A percentile compares a stretch with the other conserved stretches of the same genome.
Conservation (phyloP, 345 rosid genomes). For the Sonneratia caseolaris region DNA sequence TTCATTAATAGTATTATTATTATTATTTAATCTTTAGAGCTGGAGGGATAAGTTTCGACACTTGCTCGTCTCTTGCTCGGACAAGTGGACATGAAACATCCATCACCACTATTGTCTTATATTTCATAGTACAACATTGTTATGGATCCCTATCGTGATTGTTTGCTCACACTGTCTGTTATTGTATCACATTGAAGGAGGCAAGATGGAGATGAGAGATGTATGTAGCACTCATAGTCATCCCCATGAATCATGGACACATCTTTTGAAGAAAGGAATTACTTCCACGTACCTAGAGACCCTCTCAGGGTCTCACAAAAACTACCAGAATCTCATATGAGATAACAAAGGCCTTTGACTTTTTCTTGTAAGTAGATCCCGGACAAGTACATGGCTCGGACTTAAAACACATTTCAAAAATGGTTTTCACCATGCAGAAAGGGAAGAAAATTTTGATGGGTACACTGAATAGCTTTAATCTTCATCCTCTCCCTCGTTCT, state of each 20-base stretch:
- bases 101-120: background rate
- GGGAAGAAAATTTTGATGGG: background rate
- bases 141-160: background rate
- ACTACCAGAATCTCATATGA: background rate
- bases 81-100: background rate
- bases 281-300: background rate
- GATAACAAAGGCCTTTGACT: background rate
- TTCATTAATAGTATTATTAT: background rate
- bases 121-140: background rate
- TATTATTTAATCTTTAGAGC: no score
- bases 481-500: slow-evolving; percentile 45
- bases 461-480: slow-evolving; percentile 14
- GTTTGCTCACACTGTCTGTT: background rate
- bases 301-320: background rate
- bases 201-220: no score
- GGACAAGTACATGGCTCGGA: background rate
- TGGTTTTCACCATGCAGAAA: background rate
- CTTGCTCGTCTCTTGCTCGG: background rate
- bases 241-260: no score
- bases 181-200: no score
- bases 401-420: background rate
- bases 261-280: no score
- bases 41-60: background rate
- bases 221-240: no score
- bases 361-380: background rate